Percentiles rank a stretch among this genome's conserved stretches.
Conservation (phyloP, 129 eudicot genomes). For the Tanacetum coccineum region DNA sequence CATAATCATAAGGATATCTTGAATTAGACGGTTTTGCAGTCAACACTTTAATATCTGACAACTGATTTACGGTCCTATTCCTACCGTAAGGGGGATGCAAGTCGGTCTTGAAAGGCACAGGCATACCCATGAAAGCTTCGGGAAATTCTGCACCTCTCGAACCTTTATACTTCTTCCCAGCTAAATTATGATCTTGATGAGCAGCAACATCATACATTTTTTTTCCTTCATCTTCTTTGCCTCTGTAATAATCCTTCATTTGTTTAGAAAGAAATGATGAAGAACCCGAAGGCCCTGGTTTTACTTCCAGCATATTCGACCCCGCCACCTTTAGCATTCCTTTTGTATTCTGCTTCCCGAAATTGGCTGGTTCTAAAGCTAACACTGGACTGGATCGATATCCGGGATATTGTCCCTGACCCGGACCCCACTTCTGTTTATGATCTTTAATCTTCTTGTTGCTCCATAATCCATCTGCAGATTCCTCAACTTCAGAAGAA, state of each 20-base stretch:
- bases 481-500: slow-evolving; percentile 82
- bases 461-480: slow-evolving; percentile 62
- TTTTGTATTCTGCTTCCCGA: slow-evolving; percentile 48
- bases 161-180: slow-evolving; percentile 43
- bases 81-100: slow-evolving; percentile 39
- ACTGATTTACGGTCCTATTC: slow-evolving; percentile 56
- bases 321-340: slow-evolving; percentile 60
- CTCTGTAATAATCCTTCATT: slow-evolving; percentile 33
- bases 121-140: slow-evolving; percentile 40
- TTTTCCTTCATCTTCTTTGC: slow-evolving; percentile 31
- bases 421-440: slow-evolving; percentile 37
- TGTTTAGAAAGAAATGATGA: slow-evolving; percentile 28
- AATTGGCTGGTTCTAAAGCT: slow-evolving; percentile 41
- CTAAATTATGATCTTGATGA: slow-evolving; percentile 44
- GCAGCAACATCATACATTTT: slow-evolving; percentile 56
- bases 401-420: slow-evolving; percentile 28
- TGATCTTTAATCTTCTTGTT: slow-evolving; percentile 55
- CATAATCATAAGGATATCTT: slow-evolving; percentile 45
- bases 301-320: slow-evolving; percentile 41
- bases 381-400: slow-evolving; percentile 39
- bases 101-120: slow-evolving; percentile 40
- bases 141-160: slow-evolving; percentile 43
- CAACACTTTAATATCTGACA: slow-evolving; percentile 76
- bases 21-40: slow-evolving; percentile 72
- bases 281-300: slow-evolving; percentile 38